Evolutionary conservation across 2,329 filamentous ascomycete genomes (phyloP).

Genomic region (Fusarium ambrosium): DNA sequence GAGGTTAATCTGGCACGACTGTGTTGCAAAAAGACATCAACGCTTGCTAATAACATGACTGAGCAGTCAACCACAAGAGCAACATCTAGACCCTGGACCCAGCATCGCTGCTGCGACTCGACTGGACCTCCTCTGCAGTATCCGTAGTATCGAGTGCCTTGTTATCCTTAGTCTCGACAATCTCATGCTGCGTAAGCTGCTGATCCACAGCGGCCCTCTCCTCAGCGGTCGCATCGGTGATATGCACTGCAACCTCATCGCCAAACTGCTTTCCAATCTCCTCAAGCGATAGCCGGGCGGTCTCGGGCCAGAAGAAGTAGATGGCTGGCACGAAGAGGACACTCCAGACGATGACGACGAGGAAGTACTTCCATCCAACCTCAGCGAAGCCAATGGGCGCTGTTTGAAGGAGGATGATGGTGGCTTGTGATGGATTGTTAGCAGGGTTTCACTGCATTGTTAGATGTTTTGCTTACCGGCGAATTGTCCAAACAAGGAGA

Average conservation of each 20-base stretch:
- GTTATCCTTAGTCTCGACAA: background rate
- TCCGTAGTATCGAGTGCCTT: background rate
- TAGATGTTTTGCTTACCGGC: slow-evolving; percentile 45
- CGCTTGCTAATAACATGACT: background rate
- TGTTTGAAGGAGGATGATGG: slow-evolving; percentile 63
- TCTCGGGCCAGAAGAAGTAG: slow-evolving; percentile 51
- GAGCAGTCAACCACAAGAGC: background rate
- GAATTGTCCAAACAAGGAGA: slow-evolving; percentile 65
- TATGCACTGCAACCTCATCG: slow-evolving; percentile 63
- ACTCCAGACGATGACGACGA: slow-evolving; percentile 61
- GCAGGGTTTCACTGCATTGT: background rate
- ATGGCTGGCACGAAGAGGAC: slow-evolving; percentile 48
- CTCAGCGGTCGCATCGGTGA: slow-evolving; percentile 58
- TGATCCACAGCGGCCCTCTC: slow-evolving; percentile 26
- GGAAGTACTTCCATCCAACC: slow-evolving; percentile 65
- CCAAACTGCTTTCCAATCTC: slow-evolving; percentile 56
- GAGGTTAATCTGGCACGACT: background rate
- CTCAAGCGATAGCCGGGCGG: slow-evolving; percentile 56
- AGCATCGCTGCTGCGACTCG: slow-evolving; percentile 21
- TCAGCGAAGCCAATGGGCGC: slow-evolving; percentile 53
- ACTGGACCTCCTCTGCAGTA: background rate
- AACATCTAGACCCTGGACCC: background rate
- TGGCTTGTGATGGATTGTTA: slow-evolving; percentile 29
- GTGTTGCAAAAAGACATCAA: background rate
- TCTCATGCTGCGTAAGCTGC: background rate